These are phyloP conservation scores for Fusarium vanettenii DNA, from an alignment of 2,329 filamentous ascomycete genomes.

Conservation along the genomic window DNA sequence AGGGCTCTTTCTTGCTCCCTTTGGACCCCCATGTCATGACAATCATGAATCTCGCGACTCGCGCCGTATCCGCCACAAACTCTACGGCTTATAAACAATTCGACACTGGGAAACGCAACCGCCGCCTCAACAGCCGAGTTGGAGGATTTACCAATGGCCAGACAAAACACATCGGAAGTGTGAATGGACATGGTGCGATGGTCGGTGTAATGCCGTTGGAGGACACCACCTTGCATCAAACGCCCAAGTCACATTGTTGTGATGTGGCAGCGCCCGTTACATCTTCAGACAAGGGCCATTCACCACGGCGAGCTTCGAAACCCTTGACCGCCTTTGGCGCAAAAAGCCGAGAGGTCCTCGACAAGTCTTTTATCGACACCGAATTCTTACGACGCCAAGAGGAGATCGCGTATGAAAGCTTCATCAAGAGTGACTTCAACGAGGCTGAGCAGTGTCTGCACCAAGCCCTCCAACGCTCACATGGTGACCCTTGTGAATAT, in stretches of 20 bases:
- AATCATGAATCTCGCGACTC: not conserved
- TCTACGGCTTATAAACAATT: not conserved
- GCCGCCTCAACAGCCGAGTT: not conserved
- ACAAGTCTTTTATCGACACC: not conserved
- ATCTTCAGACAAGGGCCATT: not conserved
- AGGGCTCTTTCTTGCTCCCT: not conserved
- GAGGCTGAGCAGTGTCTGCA: constrained; percentile 6
- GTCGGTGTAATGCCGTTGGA: not conserved
- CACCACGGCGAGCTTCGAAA: not conserved
- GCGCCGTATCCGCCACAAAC: not conserved
- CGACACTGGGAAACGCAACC: not conserved
- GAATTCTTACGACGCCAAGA: not conserved
- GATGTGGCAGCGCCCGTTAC: not conserved
- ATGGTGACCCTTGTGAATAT: not conserved
- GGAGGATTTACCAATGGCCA: not conserved
- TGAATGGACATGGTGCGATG: not conserved
- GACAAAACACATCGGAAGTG: not conserved
- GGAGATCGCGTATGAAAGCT: not conserved
- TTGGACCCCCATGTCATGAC: not conserved
- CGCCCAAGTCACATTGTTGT: not conserved
- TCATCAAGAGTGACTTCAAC: not conserved
- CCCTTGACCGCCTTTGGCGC: not conserved
- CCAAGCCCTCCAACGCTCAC: not conserved
- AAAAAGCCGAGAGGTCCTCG: not conserved
- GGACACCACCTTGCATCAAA: not conserved